phyloP scores from a whole-genome alignment of 2,329 filamentous ascomycete genomes.

The Graphiopsis chlorocephala region DNA sequence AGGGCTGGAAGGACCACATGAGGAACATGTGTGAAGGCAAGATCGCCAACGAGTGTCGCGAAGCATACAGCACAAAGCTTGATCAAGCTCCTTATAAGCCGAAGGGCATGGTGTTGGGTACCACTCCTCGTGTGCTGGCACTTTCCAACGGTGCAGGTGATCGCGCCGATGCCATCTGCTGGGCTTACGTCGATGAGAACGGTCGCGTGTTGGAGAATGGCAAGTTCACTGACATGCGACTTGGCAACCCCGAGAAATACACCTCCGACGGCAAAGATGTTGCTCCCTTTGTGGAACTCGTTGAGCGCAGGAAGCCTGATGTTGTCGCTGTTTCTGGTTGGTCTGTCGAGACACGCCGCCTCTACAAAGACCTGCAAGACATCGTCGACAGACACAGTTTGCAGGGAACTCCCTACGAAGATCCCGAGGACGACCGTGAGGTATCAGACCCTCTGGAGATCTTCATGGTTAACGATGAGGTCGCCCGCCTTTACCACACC shows the following conservation, averaged over 20 bases:
- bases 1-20: slow-evolving; percentile 91
- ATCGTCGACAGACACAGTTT: slow-evolving; percentile 76
- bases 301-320: slow-evolving; percentile 79
- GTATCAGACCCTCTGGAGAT: slow-evolving; percentile 80
- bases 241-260: slow-evolving; percentile 64
- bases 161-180: slow-evolving; percentile 77
- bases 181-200: slow-evolving; percentile 92
- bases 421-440: slow-evolving; percentile 71
- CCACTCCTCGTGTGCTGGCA: slow-evolving; percentile 79
- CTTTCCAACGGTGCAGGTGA: slow-evolving; percentile 82
- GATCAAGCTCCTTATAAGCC: slow-evolving; percentile 97
- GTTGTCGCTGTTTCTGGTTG: slow-evolving; percentile 88
- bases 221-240: slow-evolving; percentile 74
- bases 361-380: slow-evolving; percentile 76
- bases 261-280: slow-evolving; percentile 63
- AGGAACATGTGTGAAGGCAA: slow-evolving; percentile 92
- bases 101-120: slow-evolving; percentile 85
- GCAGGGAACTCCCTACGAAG: slow-evolving; percentile 76
- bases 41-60: slow-evolving; percentile 81
- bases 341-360: slow-evolving; percentile 78
- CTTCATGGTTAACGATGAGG: slow-evolving; percentile 91
- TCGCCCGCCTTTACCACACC: slow-evolving; percentile 92
- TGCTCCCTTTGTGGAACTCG: slow-evolving; percentile 71
- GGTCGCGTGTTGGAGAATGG: slow-evolving; percentile 86
- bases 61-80: slow-evolving; percentile 82